Conservation (phyloP, 768 basidiomycete species). For the Trametes cinnabarina region DNA sequence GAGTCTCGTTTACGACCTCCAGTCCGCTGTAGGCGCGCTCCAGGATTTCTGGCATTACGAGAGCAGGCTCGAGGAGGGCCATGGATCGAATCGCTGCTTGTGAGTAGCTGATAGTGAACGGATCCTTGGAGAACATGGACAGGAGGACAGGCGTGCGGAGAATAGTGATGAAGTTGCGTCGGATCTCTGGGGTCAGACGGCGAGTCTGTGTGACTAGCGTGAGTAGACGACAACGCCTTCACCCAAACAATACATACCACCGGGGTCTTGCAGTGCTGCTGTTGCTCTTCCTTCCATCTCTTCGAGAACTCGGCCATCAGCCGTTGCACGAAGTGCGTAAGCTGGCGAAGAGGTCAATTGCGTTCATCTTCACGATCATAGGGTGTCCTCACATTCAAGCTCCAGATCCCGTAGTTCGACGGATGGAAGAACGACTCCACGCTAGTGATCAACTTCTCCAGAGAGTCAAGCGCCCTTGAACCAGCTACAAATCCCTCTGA, state of each 20-base stretch:
- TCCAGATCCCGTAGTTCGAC: constrained; percentile 87
- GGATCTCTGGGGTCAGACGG: constrained; percentile 78
- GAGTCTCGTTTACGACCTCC: constrained; percentile 94
- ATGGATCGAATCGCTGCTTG: constrained; percentile 77
- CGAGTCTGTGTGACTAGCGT: constrained; percentile 45
- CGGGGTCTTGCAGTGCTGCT: constrained; percentile 76
- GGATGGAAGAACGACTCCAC: constrained; percentile 96
- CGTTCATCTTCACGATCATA: neutral
- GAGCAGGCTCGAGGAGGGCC: constrained; percentile 74
- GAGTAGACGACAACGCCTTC: neutral
- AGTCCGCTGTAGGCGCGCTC: constrained; percentile 89
- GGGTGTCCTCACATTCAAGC: constrained; percentile 48
- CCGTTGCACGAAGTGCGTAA: constrained; percentile 71
- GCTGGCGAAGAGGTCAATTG: constrained; percentile 32
- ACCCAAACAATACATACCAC: constrained; percentile 40
- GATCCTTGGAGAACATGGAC: constrained; percentile 88
- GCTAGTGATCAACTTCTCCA: constrained; percentile 86
- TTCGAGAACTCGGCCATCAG: constrained; percentile 75
- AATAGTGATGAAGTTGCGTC: constrained; percentile 75
- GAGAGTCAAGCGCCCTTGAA: constrained; percentile 81
- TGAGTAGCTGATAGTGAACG: constrained; percentile 74
- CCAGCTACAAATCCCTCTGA: constrained; percentile 62
- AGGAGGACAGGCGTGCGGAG: constrained; percentile 86
- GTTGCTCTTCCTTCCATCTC: constrained; percentile 77
- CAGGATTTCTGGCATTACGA: constrained; percentile 88